Percentiles rank a stretch among this genome's conserved stretches.
Evolutionary conservation across 2,329 filamentous ascomycete species (phyloP).

Genomic region (Colletotrichum truncatum): DNA sequence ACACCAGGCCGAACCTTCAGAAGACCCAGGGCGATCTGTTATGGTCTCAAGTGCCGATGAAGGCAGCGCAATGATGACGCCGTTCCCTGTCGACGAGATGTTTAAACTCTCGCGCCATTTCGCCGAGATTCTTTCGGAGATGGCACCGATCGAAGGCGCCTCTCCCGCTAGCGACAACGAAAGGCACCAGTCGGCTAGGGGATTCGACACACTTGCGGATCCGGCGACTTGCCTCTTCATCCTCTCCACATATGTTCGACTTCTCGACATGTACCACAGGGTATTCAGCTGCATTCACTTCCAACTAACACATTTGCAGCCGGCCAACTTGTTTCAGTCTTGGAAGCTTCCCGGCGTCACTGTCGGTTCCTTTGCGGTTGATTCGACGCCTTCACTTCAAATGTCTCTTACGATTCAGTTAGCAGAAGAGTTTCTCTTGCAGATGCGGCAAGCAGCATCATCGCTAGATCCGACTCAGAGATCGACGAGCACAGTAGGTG

Average conservation of each 20-base stretch:
- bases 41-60: constrained; percentile 32
- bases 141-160: constrained; percentile 20
- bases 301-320: constrained; percentile 40
- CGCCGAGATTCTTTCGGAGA: constrained; percentile 43
- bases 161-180: constrained; percentile 21
- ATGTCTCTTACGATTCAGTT: constrained; percentile 53
- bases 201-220: constrained; percentile 36
- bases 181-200: constrained; percentile 8
- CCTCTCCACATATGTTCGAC: constrained; percentile 47
- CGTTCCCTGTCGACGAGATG: constrained; percentile 51
- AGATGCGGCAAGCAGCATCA: constrained; percentile 43
- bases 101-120: constrained; percentile 50
- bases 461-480: constrained; percentile 36
- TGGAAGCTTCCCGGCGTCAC: constrained; percentile 52
- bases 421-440: constrained; percentile 49
- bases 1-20: constrained; percentile 35
- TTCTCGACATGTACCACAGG: constrained; percentile 51
- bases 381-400: constrained; percentile 49
- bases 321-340: constrained; percentile 40
- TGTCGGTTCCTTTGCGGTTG: constrained; percentile 50
- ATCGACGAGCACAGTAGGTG: constrained; percentile 17
- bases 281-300: constrained; percentile 47
- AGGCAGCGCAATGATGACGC: constrained; percentile 34
- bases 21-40: constrained; percentile 3
- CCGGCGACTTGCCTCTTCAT: constrained; percentile 49